Percentiles rank a stretch among this genome's conserved stretches.
phyloP scores from a whole-genome alignment of 257 asterid genomes.

The Nicotiana noctiflora region DNA sequence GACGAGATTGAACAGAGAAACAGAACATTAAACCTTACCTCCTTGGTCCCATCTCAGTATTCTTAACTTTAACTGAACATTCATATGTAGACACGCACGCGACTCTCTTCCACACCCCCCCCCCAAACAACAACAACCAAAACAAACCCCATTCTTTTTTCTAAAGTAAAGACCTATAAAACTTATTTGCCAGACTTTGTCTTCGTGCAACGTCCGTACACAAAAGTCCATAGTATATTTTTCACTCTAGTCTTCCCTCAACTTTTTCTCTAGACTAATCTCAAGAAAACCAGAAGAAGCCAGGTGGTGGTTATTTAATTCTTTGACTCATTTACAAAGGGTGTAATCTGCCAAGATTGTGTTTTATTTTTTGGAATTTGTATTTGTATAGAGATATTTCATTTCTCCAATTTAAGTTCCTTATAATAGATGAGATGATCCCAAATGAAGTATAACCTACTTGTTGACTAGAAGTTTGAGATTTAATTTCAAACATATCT shows the following conservation, averaged over 20 bases:
- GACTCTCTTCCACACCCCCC: background rate
- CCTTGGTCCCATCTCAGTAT: slow-evolving; percentile 5
- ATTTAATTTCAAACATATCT: slow-evolving; percentile 2
- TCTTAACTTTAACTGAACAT: slow-evolving; percentile 5
- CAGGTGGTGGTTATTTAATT: background rate
- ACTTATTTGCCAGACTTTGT: background rate
- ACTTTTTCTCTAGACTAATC: no score
- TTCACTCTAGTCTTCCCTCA: background rate
- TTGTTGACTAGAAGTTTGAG: background rate
- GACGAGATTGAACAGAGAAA: background rate
- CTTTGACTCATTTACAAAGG: background rate
- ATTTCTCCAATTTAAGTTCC: background rate
- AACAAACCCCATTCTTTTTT: no score
- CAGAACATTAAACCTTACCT: background rate
- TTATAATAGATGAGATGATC: background rate
- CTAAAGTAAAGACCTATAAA: background rate
- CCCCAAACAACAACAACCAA: no score
- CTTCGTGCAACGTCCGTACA: background rate
- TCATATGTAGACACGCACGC: slow-evolving; percentile 5
- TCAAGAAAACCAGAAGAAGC: background rate
- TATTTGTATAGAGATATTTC: background rate
- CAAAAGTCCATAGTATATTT: background rate
- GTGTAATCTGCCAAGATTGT: background rate
- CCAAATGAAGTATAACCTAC: background rate
- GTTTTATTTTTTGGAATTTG: background rate